Evolutionary conservation across 345 rosid genomes (phyloP).

Genomic region (Citrus mangshanensis): DNA sequence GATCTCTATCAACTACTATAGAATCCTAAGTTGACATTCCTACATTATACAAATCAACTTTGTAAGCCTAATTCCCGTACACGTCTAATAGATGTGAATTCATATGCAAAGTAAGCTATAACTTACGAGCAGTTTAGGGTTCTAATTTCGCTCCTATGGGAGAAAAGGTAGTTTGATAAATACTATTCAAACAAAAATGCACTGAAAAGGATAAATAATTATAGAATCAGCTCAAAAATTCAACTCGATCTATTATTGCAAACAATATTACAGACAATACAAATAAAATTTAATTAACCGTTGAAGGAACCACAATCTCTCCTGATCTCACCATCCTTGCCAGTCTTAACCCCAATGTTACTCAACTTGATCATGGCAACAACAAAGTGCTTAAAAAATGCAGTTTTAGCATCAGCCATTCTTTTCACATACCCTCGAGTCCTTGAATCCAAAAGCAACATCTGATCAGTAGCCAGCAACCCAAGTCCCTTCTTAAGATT

Average conservation of each 20-base stretch:
- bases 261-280: too few relatives aligned
- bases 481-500: constrained; percentile 9
- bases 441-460: not conserved
- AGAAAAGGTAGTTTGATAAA: too few relatives aligned
- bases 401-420: not conserved
- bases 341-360: not conserved
- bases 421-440: constrained; percentile 2
- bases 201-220: too few relatives aligned
- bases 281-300: not conserved
- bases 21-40: constrained; percentile 7
- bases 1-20: not conserved
- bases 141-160: not conserved
- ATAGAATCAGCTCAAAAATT: not conserved
- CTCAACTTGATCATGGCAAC: constrained; percentile 11
- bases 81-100: not conserved
- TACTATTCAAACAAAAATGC: too few relatives aligned
- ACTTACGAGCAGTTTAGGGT: not conserved
- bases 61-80: not conserved
- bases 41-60: not conserved
- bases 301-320: constrained; percentile 10
- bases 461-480: constrained; percentile 7
- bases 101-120: not conserved
- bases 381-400: constrained; percentile 11
- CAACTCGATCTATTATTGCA: not conserved
- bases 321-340: constrained; percentile 11